A percentile compares a stretch with the other conserved stretches of the same genome.
phyloP scores from a whole-genome alignment of 352 stramenopile genomes.

The Globisporangium carolinianum region DNA sequence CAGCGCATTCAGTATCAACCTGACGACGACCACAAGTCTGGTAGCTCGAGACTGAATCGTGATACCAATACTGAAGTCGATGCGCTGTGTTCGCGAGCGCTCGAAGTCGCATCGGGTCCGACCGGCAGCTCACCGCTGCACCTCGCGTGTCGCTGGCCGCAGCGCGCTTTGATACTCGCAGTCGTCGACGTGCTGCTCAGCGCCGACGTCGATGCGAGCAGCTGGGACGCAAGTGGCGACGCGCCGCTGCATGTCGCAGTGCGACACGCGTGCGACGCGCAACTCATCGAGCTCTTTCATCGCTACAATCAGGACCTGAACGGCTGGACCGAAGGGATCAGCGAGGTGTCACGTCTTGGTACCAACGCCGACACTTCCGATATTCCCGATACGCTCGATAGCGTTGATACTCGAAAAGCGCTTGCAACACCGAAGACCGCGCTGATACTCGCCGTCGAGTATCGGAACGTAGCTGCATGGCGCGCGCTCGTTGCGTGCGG shows the following conservation, averaged over 20 bases:
- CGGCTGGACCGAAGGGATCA: slow-evolving; percentile 44
- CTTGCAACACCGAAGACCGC: slow-evolving; percentile 25
- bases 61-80: no score
- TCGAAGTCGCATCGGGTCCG: slow-evolving; percentile 19
- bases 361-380: background rate
- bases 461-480: slow-evolving; percentile 39
- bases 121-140: slow-evolving; percentile 41
- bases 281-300: slow-evolving; percentile 39
- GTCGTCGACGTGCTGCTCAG: slow-evolving; percentile 40
- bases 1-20: background rate
- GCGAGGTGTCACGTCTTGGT: background rate
- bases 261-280: slow-evolving; percentile 26
- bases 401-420: slow-evolving; percentile 1
- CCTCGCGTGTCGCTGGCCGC: slow-evolving; percentile 34
- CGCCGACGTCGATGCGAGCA: slow-evolving; percentile 28
- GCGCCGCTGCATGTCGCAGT: slow-evolving; percentile 56
- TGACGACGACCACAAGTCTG: no score
- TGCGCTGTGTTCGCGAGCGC: slow-evolving; percentile 4
- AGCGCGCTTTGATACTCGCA: slow-evolving; percentile 24
- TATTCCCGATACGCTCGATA: background rate
- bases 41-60: no score
- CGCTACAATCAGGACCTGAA: slow-evolving; percentile 51
- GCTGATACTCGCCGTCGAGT: slow-evolving; percentile 49
- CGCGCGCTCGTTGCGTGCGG: slow-evolving; percentile 37
- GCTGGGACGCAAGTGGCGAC: slow-evolving; percentile 43